Percentiles rank a stretch among this genome's conserved stretches.
phyloP scores from a whole-genome alignment of 139 green algal species.

The Micractinium conductrix region DNA sequence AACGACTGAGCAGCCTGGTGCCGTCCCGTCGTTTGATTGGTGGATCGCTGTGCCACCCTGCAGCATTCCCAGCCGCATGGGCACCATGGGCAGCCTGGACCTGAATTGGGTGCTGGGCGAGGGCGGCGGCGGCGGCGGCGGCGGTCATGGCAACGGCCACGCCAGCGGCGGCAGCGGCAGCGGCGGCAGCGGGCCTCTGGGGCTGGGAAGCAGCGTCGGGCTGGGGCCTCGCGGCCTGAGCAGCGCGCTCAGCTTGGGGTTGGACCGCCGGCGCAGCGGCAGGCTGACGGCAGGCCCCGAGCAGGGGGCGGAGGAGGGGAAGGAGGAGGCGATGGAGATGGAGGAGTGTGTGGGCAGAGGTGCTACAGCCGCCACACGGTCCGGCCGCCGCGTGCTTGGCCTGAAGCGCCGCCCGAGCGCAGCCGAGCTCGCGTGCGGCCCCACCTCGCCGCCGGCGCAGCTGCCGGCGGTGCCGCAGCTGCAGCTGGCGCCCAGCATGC shows the following conservation, averaged over 20 bases:
- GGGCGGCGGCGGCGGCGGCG: not conserved
- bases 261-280: too few species aligned
- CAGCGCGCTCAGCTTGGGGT: too few species aligned
- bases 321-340: not conserved
- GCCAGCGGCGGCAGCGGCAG: not conserved
- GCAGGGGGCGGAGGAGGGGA: not conserved
- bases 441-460: not conserved
- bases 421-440: not conserved
- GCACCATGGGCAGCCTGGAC: constrained; percentile 11
- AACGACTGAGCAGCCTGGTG: too few species aligned
- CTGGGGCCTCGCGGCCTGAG: too few species aligned
- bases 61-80: not conserved
- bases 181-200: not conserved
- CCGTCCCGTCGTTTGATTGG: too few species aligned
- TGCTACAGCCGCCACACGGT: too few species aligned
- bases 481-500: not conserved
- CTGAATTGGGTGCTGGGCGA: constrained; percentile 3
- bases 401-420: not conserved
- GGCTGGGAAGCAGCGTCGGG: not conserved
- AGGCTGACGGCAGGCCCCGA: too few species aligned
- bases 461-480: constrained; percentile 10
- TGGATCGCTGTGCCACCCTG: too few species aligned
- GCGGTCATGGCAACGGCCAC: not conserved
- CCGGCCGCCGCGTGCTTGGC: too few species aligned
- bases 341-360: not conserved